Evolutionary conservation across 305 asterid genomes (phyloP).

Genomic region (Coffea humblotiana): DNA sequence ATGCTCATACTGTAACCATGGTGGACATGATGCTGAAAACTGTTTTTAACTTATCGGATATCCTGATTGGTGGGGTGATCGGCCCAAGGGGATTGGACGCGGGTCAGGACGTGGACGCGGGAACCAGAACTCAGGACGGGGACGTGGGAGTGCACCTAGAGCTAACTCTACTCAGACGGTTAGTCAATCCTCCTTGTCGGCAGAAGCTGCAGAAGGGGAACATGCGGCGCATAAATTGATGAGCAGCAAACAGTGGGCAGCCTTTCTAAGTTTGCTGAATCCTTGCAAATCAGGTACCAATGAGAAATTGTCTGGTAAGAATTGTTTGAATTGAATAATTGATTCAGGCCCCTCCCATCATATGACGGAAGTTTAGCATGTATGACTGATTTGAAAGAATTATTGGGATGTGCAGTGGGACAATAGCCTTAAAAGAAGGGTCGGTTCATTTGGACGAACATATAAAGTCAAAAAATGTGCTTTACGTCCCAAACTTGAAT

Average conservation of each 20-base stretch:
- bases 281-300: not conserved
- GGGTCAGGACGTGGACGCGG: not conserved
- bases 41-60: not conserved
- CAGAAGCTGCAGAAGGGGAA: not conserved
- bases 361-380: not conserved
- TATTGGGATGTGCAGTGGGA: not conserved
- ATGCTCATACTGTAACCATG: not conserved
- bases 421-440: not conserved
- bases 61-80: not conserved
- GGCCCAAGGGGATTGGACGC: not conserved
- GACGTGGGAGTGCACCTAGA: not conserved
- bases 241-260: not conserved
- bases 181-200: not conserved
- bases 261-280: not conserved
- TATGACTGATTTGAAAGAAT: not conserved
- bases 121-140: not conserved
- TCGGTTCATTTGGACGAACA: not conserved
- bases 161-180: not conserved
- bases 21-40: not conserved
- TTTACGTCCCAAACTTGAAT: too few relatives aligned
- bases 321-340: not conserved
- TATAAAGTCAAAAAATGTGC: not conserved
- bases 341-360: not conserved
- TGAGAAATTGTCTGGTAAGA: not conserved
- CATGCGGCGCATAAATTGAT: not conserved